Base-by-base conservation (phyloP, 2,329 filamentous ascomycete species). In the Arthrinium puccinioides region DNA sequence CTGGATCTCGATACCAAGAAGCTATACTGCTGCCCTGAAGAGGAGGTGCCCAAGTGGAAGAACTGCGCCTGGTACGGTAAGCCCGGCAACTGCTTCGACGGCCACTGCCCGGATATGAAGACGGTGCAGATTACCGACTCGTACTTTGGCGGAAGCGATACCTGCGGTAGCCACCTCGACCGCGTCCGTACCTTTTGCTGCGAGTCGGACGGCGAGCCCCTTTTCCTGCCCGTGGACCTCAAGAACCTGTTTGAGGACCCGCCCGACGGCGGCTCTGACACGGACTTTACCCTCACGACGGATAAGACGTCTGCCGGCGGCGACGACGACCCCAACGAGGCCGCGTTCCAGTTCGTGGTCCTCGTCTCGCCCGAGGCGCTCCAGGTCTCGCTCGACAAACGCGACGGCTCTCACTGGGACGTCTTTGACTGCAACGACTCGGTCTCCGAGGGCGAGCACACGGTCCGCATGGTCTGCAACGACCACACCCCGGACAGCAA, bases 341-440 rank as follows among this genome's bases (percentile, higher is more conserved):
- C 47, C 1, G 44, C 51, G 2, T 64, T 65, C 44, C 40, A 49
- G 16, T 64, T 57, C 25, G 32, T 51, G 9, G 49, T 64, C 15
- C 39, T 64, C 6, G 49, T 50, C 3, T 44, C 40, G 3, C 60
- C 62, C 6, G 52, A 60, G 21, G 51, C 55, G 29, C 29, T 61
- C 5, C 53, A 61, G 21, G 30, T 49, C 11, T 55, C 55, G 1
- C 44, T 69, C 0, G 55, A 63, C 44, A 62, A 60, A 47, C 54
- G 64, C 15, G 63, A 69, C 39, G 64, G 64, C 10, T 67, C 63
- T 4, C 59, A 64, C 50, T 68, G 59, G 64, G 64, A 64, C 11
- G 21, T 70, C 6, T 61, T 61, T 32, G 45, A 53, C 46, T 68
- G 64, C 50, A 19, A 44, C 20, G 50, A 61, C 18, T 35, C 39